Conservation (phyloP, 176 grass and related monocot species). For the Phragmites australis region DNA sequence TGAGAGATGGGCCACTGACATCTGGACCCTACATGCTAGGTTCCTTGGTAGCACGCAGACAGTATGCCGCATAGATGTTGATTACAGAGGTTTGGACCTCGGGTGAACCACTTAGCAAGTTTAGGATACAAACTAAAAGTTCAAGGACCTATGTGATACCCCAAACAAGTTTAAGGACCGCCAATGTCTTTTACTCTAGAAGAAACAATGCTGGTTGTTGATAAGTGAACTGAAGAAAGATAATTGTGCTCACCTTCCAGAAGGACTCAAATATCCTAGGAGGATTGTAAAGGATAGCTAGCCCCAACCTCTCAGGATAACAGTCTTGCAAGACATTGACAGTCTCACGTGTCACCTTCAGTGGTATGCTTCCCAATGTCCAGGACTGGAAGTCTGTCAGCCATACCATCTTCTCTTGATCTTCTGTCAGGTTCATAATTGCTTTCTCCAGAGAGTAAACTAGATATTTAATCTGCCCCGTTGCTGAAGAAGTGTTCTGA, state of each 20-base stretch:
- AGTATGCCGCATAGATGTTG: too few species aligned
- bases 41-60: too few species aligned
- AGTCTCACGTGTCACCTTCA: conserved; percentile 70
- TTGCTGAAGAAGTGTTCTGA: conserved; percentile 66
- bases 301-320: conserved; percentile 77
- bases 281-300: conserved; percentile 81
- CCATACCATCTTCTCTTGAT: conserved; percentile 87
- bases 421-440: conserved; percentile 53
- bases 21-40: too few species aligned
- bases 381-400: conserved; percentile 74
- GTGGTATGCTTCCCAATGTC: conserved; percentile 62
- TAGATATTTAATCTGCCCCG: conserved; percentile 77
- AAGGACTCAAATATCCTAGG: conserved; percentile 86
- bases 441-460: conserved; percentile 85
- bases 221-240: conserved; percentile 29
- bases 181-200: too few species aligned
- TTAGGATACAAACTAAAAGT: too few species aligned
- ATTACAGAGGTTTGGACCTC: too few species aligned
- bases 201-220: background rate
- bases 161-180: too few species aligned
- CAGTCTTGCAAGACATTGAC: conserved; percentile 71
- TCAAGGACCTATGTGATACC: too few species aligned
- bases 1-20: too few species aligned
- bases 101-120: too few species aligned
- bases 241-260: conserved; percentile 53